Conservation (phyloP, 2,329 filamentous ascomycete genomes). For the Aureobasidium melanogenum region DNA sequence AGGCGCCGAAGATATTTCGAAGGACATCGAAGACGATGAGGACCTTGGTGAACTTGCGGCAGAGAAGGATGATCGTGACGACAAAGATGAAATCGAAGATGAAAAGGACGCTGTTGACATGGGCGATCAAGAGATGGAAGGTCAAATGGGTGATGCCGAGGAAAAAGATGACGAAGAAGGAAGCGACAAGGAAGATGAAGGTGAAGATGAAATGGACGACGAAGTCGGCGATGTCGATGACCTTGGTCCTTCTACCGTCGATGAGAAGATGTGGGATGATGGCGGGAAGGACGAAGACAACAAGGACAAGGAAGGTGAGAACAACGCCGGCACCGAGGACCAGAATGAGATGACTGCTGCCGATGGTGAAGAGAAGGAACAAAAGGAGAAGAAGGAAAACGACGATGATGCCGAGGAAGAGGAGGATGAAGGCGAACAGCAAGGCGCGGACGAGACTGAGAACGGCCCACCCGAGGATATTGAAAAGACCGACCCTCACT, state of each 20-base stretch:
- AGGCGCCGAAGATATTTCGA: slow-evolving; percentile 94
- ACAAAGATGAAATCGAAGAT: slow-evolving; percentile 58
- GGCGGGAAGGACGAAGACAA: slow-evolving; percentile 58
- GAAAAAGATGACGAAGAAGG: slow-evolving; percentile 37
- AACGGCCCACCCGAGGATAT: slow-evolving; percentile 58
- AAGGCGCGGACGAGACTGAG: slow-evolving; percentile 42
- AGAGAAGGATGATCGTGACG: slow-evolving; percentile 55
- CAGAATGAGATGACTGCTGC: slow-evolving; percentile 37
- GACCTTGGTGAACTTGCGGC: slow-evolving; percentile 87
- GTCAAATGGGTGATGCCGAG: slow-evolving; percentile 59
- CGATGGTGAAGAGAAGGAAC: slow-evolving; percentile 36
- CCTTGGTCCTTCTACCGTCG: slow-evolving; percentile 77
- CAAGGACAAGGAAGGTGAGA: slow-evolving; percentile 70
- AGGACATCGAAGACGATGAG: slow-evolving; percentile 89
- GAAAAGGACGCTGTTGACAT: slow-evolving; percentile 84
- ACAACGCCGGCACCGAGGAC: slow-evolving; percentile 39
- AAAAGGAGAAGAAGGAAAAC: slow-evolving; percentile 48
- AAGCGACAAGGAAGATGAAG: slow-evolving; percentile 54
- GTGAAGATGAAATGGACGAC: slow-evolving; percentile 71
- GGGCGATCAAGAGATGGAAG: slow-evolving; percentile 86
- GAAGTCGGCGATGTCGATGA: slow-evolving; percentile 88
- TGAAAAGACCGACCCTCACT: slow-evolving; percentile 62
- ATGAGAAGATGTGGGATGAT: slow-evolving; percentile 99
- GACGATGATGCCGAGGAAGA: slow-evolving; percentile 55
- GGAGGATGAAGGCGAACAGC: slow-evolving; percentile 24